Conservation (phyloP, 768 basidiomycete species). For the Tephrocybe sp. region DNA sequence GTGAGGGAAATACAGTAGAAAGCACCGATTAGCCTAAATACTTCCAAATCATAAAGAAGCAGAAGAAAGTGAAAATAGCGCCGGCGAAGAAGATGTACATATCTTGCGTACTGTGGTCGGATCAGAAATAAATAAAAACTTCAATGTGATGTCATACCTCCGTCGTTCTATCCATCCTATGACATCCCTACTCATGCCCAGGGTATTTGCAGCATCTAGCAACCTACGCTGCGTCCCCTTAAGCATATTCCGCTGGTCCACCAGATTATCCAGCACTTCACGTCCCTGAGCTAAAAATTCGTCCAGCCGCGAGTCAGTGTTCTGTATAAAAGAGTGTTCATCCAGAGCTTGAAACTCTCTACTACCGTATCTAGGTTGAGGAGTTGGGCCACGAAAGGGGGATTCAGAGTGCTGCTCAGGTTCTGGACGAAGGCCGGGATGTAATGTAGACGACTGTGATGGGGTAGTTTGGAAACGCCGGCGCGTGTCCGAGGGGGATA, state of each 20-base stretch:
- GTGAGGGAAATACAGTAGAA: neutral
- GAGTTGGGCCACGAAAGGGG: constrained; percentile 68
- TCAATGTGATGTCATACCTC: constrained; percentile 52
- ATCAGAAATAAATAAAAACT: constrained; percentile 2
- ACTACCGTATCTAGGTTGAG: constrained; percentile 48
- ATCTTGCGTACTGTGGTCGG: constrained; percentile 75
- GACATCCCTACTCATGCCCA: constrained; percentile 90
- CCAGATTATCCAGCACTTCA: constrained; percentile 87
- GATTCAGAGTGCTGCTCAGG: constrained; percentile 68
- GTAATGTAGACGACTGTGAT: constrained; percentile 46
- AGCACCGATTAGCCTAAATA: constrained; percentile 59
- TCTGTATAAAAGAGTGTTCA: constrained; percentile 88
- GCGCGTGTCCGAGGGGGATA: constrained; percentile 56
- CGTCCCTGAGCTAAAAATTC: constrained; percentile 91
- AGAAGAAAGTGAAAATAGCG: constrained; percentile 84
- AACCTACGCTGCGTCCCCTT: constrained; percentile 92
- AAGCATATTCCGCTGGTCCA: constrained; percentile 89
- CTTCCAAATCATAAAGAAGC: constrained; percentile 90
- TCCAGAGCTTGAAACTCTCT: constrained; percentile 79
- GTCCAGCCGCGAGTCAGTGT: constrained; percentile 79
- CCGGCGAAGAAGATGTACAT: constrained; percentile 91
- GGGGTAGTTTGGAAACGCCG: constrained; percentile 58
- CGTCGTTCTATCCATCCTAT: constrained; percentile 97
- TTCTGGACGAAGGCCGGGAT: constrained; percentile 49
- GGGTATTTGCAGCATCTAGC: constrained; percentile 87